phyloP scores from a whole-genome alignment of 2,329 filamentous ascomycete species.

The Aspergillus nomiae region DNA sequence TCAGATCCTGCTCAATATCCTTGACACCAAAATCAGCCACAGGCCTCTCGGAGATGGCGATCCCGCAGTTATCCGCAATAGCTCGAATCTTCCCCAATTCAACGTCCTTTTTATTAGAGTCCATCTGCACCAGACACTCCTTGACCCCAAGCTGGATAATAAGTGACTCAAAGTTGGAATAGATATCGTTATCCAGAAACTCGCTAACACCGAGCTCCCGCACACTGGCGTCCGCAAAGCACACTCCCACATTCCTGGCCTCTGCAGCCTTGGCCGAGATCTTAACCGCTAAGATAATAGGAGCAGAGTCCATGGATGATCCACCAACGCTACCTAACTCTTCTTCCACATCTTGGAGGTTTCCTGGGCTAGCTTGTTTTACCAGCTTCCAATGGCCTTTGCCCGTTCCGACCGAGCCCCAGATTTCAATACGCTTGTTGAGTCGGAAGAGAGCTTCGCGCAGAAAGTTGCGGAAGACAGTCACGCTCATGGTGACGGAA shows the following conservation, averaged over 20 bases:
- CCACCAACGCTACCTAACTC: constrained; percentile 69
- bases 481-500: constrained; percentile 93
- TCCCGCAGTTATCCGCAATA: constrained; percentile 89
- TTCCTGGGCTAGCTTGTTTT: constrained; percentile 93
- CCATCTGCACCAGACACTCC: constrained; percentile 84
- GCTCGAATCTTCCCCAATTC: constrained; percentile 84
- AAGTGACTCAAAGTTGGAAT: constrained; percentile 95
- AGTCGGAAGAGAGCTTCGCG: constrained; percentile 90
- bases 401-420: constrained; percentile 71
- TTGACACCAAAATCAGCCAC: constrained; percentile 77
- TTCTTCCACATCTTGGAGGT: constrained; percentile 95
- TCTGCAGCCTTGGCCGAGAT: constrained; percentile 85
- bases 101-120: constrained; percentile 78
- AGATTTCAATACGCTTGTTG: constrained; percentile 89
- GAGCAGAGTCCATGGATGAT: constrained; percentile 74
- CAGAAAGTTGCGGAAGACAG: constrained; percentile 93
- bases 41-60: constrained; percentile 81
- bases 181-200: constrained; percentile 97
- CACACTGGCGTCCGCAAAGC: constrained; percentile 96
- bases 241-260: constrained; percentile 85
- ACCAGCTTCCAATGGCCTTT: constrained; percentile 84
- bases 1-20: constrained; percentile 94
- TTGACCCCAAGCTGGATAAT: constrained; percentile 95
- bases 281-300: constrained; percentile 94
- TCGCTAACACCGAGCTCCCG: constrained; percentile 95